Conservation (phyloP, 164 flowering plant species). For the Magnolia sinica region DNA sequence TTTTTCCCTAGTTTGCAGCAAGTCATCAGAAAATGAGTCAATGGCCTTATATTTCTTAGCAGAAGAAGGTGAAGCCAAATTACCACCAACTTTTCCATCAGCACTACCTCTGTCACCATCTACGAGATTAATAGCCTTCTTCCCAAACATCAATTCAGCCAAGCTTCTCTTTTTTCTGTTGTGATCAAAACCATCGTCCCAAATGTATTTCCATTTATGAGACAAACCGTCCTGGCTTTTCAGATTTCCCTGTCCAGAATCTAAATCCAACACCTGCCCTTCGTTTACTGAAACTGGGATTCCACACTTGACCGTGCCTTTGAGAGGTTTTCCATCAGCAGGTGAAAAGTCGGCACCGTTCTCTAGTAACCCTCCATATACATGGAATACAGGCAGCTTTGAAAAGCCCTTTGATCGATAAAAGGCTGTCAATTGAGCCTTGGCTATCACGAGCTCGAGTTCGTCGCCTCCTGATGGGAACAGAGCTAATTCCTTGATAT, state of each 20-base stretch:
- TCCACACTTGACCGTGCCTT: conserved; percentile 12
- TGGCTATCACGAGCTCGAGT: conserved; percentile 41
- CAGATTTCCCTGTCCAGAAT: conserved; percentile 14
- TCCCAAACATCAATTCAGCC: conserved; percentile 23
- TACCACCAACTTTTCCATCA: conserved; percentile 10
- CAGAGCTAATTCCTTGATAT: conserved; percentile 41
- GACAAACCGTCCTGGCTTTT: conserved; percentile 14
- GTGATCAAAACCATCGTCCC: conserved; percentile 12
- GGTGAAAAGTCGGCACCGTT: conserved; percentile 18
- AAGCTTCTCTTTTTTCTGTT: conserved; percentile 29
- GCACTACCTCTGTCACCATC: conserved; percentile 19
- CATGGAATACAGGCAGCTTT: conserved; percentile 40
- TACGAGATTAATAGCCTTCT: neutral
- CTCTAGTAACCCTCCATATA: conserved; percentile 34
- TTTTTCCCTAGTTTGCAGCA: conserved; percentile 18
- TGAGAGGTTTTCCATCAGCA: neutral
- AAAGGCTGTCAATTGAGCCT: conserved; percentile 56
- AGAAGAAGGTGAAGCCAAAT: conserved; percentile 17
- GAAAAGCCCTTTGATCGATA: conserved; percentile 56
- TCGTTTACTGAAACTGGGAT: conserved; percentile 11
- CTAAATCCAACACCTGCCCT: conserved; percentile 3
- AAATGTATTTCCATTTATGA: conserved; percentile 16
- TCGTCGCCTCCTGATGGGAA: conserved; percentile 35
- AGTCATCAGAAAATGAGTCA: conserved; percentile 20
- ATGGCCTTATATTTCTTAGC: conserved; percentile 31